These are phyloP conservation scores for Neofusicoccum kwambonambiense DNA, from an alignment of 2,329 filamentous ascomycete species.

Conservation along the genomic window DNA sequence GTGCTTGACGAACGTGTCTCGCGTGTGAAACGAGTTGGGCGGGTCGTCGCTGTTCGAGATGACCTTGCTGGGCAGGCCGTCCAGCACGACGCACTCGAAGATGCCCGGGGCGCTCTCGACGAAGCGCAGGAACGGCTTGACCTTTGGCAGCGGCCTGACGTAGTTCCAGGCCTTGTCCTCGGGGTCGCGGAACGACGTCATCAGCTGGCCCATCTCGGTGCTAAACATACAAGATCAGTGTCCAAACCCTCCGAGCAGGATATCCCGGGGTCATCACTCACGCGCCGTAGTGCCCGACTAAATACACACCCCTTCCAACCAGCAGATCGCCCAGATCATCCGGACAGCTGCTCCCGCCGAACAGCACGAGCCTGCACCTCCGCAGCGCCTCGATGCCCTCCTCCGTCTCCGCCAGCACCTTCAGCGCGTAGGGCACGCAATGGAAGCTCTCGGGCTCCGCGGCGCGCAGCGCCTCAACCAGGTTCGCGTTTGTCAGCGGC, in stretches of 20 bases:
- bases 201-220: constrained; percentile 62
- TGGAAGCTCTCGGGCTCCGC: constrained; percentile 54
- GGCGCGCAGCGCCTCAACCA: constrained; percentile 46
- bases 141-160: constrained; percentile 44
- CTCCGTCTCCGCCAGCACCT: constrained; percentile 59
- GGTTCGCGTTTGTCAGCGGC: constrained; percentile 53
- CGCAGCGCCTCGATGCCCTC: constrained; percentile 52
- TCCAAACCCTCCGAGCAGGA: too few relatives aligned
- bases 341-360: constrained; percentile 58
- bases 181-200: constrained; percentile 56
- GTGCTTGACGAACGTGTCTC: constrained; percentile 49
- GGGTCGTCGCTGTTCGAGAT: constrained; percentile 47
- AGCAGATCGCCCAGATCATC: constrained; percentile 58
- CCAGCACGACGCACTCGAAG: constrained; percentile 25
- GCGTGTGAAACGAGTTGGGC: constrained; percentile 47
- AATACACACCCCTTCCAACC: constrained; percentile 53
- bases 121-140: constrained; percentile 34
- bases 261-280: constrained; percentile 30
- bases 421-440: constrained; percentile 63
- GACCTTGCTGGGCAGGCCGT: constrained; percentile 29
- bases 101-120: background rate
- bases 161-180: constrained; percentile 62
- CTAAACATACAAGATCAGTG: background rate
- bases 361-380: constrained; percentile 54
- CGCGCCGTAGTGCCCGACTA: constrained; percentile 58